Base-by-base conservation (phyloP, 768 basidiomycete species). In the Neoboletus magnificus region DNA sequence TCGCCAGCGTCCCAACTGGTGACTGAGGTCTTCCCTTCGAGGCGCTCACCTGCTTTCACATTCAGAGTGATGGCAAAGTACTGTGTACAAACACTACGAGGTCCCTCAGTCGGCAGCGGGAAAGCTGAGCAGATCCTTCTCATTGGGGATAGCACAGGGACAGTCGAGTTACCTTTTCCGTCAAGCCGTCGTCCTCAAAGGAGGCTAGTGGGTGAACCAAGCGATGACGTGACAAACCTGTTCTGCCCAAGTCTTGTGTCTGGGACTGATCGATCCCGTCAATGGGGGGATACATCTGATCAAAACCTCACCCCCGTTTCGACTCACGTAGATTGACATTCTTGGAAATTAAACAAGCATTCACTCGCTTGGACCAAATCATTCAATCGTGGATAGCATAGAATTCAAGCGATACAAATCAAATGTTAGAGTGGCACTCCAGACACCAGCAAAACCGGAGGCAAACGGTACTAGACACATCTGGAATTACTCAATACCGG, bases 331-430 rank as follows among this genome's bases (percentile, higher is more conserved):
- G 43, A 53, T 33, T 41, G 60, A 22, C 43, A 43, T 12, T n/a
- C 9, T 37, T 55, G 50, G 47, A 43, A 51, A 54, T 51, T 30
- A 43, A 55, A n/a, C 33, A 54, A 53, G 32, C 45, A 47, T n/a
- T 40, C 41, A 39, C 25, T 43, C 30, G 53, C 35, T 47, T 40
- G 36, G 51, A 60, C 33, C 20, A 33, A 43, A 44, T 46, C 60
- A 58, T 58, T 61, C 57, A 52, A 57, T 48, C 18, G 32, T 44
- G 41, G 41, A 64, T 62, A 52, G 40, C 59, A 60, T 57, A 54
- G 40, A 48, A 60, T 62, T 63, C 54, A 51, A 30, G 40, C 40
- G 56, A 52, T 40, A 62, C 57, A 60, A 49, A 55, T 50, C 53
- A 56, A 51, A 29, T 44, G 53, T 32, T 32, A 60, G 50, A 43